Conservation (phyloP, 805 yeast species). For the Suhomyces canberraensis region DNA sequence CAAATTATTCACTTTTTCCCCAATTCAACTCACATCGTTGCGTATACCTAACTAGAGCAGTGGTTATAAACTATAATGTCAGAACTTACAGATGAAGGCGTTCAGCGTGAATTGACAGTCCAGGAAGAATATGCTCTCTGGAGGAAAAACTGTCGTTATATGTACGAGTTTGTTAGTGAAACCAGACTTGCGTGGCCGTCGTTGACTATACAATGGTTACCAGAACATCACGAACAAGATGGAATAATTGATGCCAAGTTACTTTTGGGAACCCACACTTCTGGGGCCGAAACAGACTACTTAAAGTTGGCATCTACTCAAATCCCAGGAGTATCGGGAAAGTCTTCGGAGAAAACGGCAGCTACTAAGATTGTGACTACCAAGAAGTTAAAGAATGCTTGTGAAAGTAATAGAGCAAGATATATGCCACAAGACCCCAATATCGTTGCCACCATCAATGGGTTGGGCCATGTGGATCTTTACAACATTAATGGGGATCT, state of each 20-base stretch:
- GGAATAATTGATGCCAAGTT: constrained; percentile 47
- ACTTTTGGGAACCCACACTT: constrained; percentile 70
- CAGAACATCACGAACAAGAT: constrained; percentile 28
- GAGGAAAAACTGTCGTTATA: constrained; percentile 75
- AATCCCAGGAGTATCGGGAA: constrained; percentile 43
- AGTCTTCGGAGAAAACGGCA: constrained; percentile 21
- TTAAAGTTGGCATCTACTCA: constrained; percentile 63
- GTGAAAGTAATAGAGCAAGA: constrained; percentile 74
- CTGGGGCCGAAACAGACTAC: constrained; percentile 64
- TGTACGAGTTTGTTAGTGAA: constrained; percentile 82
- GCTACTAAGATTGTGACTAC: constrained; percentile 57
- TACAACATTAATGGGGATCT: constrained; percentile 38
- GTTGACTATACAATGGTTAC: constrained; percentile 74
- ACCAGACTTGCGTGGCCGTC: constrained; percentile 83
- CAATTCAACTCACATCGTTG: no score
- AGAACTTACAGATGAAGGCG: constrained; percentile 9
- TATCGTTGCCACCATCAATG: constrained; percentile 64
- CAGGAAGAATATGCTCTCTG: constrained; percentile 72
- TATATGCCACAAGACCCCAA: constrained; percentile 60
- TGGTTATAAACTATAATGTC: no score
- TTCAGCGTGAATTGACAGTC: constrained; percentile 41
- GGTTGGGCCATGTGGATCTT: constrained; percentile 57
- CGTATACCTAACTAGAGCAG: no score
- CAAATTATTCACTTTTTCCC: no score
- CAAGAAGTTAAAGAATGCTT: constrained; percentile 56